A percentile compares a stretch with the other conserved stretches of the same genome.
Conservation (phyloP, 148 eudicot species). For the Silene latifolia region DNA sequence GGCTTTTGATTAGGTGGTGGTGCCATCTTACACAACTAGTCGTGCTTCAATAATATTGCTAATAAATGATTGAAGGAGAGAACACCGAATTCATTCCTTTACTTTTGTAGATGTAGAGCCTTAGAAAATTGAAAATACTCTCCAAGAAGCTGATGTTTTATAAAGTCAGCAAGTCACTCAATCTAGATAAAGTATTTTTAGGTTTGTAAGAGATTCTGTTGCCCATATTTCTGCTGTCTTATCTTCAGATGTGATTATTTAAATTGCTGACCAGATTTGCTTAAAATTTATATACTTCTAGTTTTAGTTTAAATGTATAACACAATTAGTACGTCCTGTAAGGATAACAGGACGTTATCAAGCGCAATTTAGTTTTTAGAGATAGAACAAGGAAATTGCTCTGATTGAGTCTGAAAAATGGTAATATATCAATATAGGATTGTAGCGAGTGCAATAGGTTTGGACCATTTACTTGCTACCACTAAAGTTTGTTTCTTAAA, state of each 20-base stretch:
- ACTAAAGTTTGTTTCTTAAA: too few species aligned
- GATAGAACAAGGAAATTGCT: neutral
- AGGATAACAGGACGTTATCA: too few species aligned
- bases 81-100: neutral
- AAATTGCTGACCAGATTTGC: neutral
- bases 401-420: neutral
- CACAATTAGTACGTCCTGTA: neutral
- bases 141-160: constrained; percentile 4
- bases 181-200: neutral
- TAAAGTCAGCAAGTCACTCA: neutral
- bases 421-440: neutral
- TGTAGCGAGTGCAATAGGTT: neutral
- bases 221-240: too few species aligned
- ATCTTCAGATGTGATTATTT: neutral
- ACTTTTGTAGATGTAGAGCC: neutral
- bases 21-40: neutral
- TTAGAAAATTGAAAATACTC: neutral
- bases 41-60: neutral
- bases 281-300: neutral
- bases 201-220: neutral
- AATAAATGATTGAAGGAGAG: neutral
- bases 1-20: neutral
- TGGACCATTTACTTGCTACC: neutral
- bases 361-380: neutral
- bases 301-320: too few species aligned